Evolutionary conservation across 1,284 basidiomycete genomes (phyloP).

Genomic region (Abortiporus biennis): DNA sequence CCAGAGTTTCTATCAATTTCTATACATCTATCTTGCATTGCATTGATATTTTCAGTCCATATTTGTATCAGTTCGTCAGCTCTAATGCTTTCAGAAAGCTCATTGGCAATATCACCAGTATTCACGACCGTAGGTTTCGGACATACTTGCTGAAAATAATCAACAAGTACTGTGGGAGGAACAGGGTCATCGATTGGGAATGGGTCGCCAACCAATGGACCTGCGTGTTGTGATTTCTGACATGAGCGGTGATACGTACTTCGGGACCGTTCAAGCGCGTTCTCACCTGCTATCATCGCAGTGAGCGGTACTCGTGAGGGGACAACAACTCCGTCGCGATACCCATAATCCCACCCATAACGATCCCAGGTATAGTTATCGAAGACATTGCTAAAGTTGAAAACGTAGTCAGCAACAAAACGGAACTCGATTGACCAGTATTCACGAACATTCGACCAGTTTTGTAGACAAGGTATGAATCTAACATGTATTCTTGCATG

Average conservation of each 20-base stretch:
- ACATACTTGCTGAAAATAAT: conserved; percentile 33
- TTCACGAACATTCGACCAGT: conserved; percentile 7
- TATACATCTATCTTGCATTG: conserved; percentile 30
- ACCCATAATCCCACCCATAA: conserved; percentile 8
- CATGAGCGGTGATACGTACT: conserved; percentile 1
- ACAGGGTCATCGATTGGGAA: conserved; percentile 24
- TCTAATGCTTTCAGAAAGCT: conserved; percentile 4
- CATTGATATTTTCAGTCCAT: conserved; percentile 44
- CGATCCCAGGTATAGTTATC: conserved; percentile 12
- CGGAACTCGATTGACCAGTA: neutral
- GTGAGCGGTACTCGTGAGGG: conserved; percentile 11
- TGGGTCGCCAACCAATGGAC: conserved; percentile 30
- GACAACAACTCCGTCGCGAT: conserved; percentile 2
- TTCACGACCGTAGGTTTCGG: conserved; percentile 25
- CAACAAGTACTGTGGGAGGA: conserved; percentile 28
- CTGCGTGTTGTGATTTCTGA: neutral
- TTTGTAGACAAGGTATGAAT: conserved; percentile 10
- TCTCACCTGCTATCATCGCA: conserved; percentile 9
- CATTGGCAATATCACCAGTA: conserved; percentile 14
- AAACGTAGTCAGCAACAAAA: neutral
- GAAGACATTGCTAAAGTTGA: conserved; percentile 9
- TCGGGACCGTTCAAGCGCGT: too few relatives aligned
- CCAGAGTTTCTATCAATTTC: conserved; percentile 13
- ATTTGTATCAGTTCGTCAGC: conserved; percentile 33
- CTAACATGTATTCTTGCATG: conserved; percentile 10